phyloP scores from a whole-genome alignment of 352 stramenopile species.

The Peronospora destructor region DNA sequence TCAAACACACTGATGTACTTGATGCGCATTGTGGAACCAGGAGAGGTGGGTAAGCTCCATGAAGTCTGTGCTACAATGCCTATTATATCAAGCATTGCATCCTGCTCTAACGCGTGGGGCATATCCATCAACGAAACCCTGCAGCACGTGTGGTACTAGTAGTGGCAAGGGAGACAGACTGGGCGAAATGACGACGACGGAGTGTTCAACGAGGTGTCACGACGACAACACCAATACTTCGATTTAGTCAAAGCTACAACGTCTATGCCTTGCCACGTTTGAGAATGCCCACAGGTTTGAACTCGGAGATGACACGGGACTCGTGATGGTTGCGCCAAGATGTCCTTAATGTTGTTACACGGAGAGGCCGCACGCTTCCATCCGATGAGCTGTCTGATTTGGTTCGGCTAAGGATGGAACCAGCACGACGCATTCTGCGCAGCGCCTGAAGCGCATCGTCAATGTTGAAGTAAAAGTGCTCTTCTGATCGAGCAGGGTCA shows the following conservation, averaged over 20 bases:
- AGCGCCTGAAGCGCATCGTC: slow-evolving; percentile 42
- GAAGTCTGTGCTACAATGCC: too few relatives aligned
- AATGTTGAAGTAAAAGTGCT: slow-evolving; percentile 62
- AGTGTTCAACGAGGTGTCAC: background rate
- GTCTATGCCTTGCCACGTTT: slow-evolving; percentile 30
- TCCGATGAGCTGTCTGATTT: slow-evolving; percentile 26
- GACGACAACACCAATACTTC: slow-evolving; percentile 25
- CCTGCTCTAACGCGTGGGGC: too few relatives aligned
- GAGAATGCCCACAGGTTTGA: slow-evolving; percentile 60
- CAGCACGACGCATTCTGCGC: slow-evolving; percentile 29
- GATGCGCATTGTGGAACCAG: too few relatives aligned
- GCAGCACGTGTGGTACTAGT: too few relatives aligned
- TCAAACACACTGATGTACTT: too few relatives aligned
- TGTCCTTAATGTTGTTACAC: slow-evolving; percentile 12
- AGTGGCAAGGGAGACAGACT: background rate
- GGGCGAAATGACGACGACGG: too few relatives aligned
- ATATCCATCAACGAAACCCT: too few relatives aligned
- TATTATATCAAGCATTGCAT: too few relatives aligned
- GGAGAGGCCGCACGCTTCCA: slow-evolving; percentile 12
- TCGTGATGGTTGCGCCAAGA: slow-evolving; percentile 25
- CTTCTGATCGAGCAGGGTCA: slow-evolving; percentile 39
- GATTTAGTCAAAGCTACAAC: slow-evolving; percentile 7
- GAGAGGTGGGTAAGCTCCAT: too few relatives aligned
- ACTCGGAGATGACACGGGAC: slow-evolving; percentile 19
- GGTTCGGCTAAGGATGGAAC: slow-evolving; percentile 9